Evolutionary conservation across 441 rosid species (phyloP), one percentile per base, ranked within the genome.

Genomic region (Populus trichocarpa): DNA sequence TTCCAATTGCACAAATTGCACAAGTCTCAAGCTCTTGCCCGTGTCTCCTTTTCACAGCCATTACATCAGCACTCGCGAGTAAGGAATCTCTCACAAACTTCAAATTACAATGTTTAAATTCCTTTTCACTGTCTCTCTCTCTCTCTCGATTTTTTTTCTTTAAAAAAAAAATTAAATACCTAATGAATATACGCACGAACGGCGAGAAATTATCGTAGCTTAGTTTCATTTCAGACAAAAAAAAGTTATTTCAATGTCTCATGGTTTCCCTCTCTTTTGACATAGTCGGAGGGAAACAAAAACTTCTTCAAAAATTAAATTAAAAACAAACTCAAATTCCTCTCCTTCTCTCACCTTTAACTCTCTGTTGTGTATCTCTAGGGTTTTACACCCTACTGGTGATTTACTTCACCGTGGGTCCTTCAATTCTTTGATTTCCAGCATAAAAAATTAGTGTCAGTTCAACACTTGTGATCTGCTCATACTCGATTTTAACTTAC

Each of bases 251-350:
- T 79, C 82, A 83, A 85, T 81, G 83, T 50, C 75, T 77, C 81
- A 53, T 84, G 28, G 67, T 88, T 90, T 88, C 91, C 94, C 92
- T 83, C 89, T 87, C 86, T 84, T 78, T 82, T 75, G 50, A 59
- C 75, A 63, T 79, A 23, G 83, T 86, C 86, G 91, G 92, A 85
- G 92, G 92, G 91, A 89, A 89, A 73, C 57, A 66, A 67, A 63
- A 64, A 59, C 72, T 75, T 73, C 63, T 57, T 61, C 12, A 59
- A 38, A 72, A 61, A 32, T 59, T 30, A 72, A 61, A 38, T 23
- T n/a, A 40, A 59, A 72, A 78, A 66, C n/a, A 22, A 66, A 77
- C 80, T 9, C 67, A 35, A 68, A 57, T 13, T 11, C 32, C 36
- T 28, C 36, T 65, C 46, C 36, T 30, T 30, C 32, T 33, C 36